Percentiles rank a stretch among this genome's conserved stretches.
phyloP scores from a whole-genome alignment of 1,284 basidiomycete species.

The Porogramme epimiltina region DNA sequence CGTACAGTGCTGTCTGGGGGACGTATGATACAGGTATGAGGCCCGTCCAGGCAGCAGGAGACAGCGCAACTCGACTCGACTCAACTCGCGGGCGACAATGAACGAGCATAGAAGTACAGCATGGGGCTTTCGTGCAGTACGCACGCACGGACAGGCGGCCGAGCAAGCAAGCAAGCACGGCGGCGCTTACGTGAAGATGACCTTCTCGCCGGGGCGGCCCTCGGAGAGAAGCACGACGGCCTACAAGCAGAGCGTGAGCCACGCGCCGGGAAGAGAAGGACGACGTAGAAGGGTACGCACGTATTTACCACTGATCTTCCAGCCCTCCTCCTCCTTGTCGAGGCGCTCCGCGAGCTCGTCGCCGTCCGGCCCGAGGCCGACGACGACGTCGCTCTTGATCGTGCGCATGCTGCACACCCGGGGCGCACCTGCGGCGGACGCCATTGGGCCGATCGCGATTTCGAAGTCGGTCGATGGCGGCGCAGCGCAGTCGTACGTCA shows the following conservation, averaged over 20 bases:
- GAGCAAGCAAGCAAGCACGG: not conserved
- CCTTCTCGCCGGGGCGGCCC: conserved; percentile 82
- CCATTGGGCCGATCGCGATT: conserved; percentile 92
- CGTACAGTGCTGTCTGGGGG: too few species aligned
- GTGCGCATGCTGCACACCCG: conserved; percentile 85
- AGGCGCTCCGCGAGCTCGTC: conserved; percentile 78
- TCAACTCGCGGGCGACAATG: too few species aligned
- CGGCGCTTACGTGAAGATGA: conserved; percentile 60
- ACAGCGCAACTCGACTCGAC: too few species aligned
- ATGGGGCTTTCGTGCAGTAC: too few species aligned
- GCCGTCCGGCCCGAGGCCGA: conserved; percentile 67
- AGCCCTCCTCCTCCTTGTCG: conserved; percentile 88
- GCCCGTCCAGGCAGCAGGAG: too few species aligned
- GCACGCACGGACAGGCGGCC: too few species aligned
- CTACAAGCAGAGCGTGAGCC: conserved; percentile 38
- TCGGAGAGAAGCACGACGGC: conserved; percentile 86
- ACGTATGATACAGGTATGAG: too few species aligned
- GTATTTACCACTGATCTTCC: conserved; percentile 98
- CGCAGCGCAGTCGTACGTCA: conserved; percentile 93
- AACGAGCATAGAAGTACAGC: too few species aligned
- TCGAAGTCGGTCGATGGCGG: conserved; percentile 91
- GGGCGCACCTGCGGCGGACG: conserved; percentile 86
- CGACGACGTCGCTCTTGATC: conserved; percentile 86
- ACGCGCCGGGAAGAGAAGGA: too few species aligned
- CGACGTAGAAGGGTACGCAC: conserved; percentile 49